phyloP scores from a whole-genome alignment of 257 asterid genomes.

The Leptodermis oblonga region DNA sequence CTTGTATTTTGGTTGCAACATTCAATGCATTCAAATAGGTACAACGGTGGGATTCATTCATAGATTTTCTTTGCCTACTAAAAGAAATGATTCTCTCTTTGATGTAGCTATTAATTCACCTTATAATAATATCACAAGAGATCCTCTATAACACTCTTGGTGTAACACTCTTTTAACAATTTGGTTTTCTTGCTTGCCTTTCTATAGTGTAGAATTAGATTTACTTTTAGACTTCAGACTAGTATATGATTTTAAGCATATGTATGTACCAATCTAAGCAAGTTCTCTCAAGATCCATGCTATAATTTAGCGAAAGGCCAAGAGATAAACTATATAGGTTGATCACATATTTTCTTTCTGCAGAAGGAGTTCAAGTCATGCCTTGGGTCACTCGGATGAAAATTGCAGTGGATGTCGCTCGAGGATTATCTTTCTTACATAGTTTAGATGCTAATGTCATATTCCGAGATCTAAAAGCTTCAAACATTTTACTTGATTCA shows the following conservation, averaged over 20 bases:
- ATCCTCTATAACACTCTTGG: too few species aligned
- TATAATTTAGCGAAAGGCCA: background rate
- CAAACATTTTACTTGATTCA: constrained; percentile 62
- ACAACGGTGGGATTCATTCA: background rate
- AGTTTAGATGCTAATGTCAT: constrained; percentile 53
- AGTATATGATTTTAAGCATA: background rate
- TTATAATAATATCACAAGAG: background rate
- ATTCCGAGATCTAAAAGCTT: constrained; percentile 65
- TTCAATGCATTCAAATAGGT: background rate
- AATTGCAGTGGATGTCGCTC: constrained; percentile 55
- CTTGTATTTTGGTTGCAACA: too few species aligned
- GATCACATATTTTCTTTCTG: constrained; percentile 9
- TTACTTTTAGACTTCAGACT: too few species aligned
- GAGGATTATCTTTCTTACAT: constrained; percentile 58
- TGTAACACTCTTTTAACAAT: too few species aligned
- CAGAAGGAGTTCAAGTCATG: constrained; percentile 60
- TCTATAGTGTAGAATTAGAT: background rate
- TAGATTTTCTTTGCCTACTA: background rate
- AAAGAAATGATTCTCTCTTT: background rate
- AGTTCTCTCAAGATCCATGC: background rate
- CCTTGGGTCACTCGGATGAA: constrained; percentile 55
- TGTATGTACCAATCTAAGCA: background rate
- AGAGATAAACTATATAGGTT: background rate
- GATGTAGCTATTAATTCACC: background rate
- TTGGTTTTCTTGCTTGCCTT: background rate